Conservation (phyloP, 768 basidiomycete species). For the Rhizopogon rudus region DNA sequence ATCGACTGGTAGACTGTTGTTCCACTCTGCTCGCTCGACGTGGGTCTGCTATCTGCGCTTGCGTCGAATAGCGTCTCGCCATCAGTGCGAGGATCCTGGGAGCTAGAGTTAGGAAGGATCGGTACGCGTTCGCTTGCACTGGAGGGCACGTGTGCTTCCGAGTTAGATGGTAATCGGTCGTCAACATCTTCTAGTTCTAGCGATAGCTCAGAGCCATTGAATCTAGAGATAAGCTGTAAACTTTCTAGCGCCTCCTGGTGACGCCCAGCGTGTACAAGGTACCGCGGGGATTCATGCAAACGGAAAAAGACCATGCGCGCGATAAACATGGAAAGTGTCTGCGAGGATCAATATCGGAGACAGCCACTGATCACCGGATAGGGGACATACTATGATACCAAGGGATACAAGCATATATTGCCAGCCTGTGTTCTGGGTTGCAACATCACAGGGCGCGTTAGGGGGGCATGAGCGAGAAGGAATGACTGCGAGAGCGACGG, state of each 20-base stretch:
- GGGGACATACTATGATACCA: conserved; percentile 69
- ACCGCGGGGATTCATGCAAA: conserved; percentile 91
- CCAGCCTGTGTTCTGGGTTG: conserved; percentile 80
- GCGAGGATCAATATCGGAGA: conserved; percentile 4
- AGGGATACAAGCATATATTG: conserved; percentile 74
- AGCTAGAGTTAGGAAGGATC: conserved; percentile 13
- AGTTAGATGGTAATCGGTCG: conserved; percentile 30
- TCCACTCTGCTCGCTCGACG: conserved; percentile 13
- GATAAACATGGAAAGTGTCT: conserved; percentile 88
- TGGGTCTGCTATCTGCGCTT: conserved; percentile 22
- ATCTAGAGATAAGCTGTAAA: conserved; percentile 77
- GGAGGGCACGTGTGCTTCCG: conserved; percentile 10
- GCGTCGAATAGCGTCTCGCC: conserved; percentile 8
- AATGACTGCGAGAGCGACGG: conserved; percentile 75
- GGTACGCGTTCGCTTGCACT: conserved; percentile 21
- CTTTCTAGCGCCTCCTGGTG: conserved; percentile 80
- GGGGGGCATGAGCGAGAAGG: conserved; percentile 69
- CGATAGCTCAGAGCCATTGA: conserved; percentile 72
- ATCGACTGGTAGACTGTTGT: conserved; percentile 24
- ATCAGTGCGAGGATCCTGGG: conserved; percentile 9
- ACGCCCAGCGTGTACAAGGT: conserved; percentile 84
- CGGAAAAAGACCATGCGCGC: conserved; percentile 87
- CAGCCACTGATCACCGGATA: conserved; percentile 1
- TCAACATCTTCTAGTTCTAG: conserved; percentile 71
- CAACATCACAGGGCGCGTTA: conserved; percentile 54